phyloP scores from a whole-genome alignment of 2,329 filamentous ascomycete species.

The Taxawa tesnikishii region DNA sequence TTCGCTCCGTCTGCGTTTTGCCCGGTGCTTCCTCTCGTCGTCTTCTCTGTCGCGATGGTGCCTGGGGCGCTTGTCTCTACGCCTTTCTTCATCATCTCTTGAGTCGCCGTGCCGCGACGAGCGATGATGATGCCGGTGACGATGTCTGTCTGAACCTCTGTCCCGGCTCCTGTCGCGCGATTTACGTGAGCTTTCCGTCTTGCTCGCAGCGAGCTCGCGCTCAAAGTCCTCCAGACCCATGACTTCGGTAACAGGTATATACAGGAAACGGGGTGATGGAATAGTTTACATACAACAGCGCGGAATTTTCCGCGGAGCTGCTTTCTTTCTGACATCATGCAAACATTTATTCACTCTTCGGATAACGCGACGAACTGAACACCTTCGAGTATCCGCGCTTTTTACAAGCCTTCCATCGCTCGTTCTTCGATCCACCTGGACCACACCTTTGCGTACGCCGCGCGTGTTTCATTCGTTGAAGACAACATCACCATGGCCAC shows the following conservation, averaged over 20 bases:
- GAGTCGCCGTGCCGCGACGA: conserved; percentile 27
- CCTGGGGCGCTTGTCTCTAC: conserved; percentile 53
- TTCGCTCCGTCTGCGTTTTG: conserved; percentile 15
- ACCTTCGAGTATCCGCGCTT: too few species aligned
- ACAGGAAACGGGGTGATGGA: too few species aligned
- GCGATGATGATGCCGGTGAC: conserved; percentile 36
- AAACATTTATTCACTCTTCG: too few species aligned
- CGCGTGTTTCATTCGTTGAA: too few species aligned
- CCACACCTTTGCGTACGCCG: too few species aligned
- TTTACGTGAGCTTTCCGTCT: conserved; percentile 40
- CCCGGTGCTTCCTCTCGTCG: conserved; percentile 20
- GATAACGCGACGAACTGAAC: too few species aligned
- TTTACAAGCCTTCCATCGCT: too few species aligned
- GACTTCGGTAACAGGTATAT: neutral
- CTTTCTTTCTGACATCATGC: too few species aligned
- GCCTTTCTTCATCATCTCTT: conserved; percentile 21
- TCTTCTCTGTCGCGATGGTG: conserved; percentile 36
- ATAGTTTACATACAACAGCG: too few species aligned
- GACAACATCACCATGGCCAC: neutral
- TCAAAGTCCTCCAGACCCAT: conserved; percentile 66
- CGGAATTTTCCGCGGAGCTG: too few species aligned
- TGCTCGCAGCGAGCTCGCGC: conserved; percentile 57
- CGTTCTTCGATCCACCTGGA: too few species aligned
- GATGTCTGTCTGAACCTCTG: conserved; percentile 20
- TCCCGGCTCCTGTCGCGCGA: conserved; percentile 30